These are phyloP conservation scores for Rhizopogon vinicolor DNA, from an alignment of 768 basidiomycete species.

Conservation along the genomic window DNA sequence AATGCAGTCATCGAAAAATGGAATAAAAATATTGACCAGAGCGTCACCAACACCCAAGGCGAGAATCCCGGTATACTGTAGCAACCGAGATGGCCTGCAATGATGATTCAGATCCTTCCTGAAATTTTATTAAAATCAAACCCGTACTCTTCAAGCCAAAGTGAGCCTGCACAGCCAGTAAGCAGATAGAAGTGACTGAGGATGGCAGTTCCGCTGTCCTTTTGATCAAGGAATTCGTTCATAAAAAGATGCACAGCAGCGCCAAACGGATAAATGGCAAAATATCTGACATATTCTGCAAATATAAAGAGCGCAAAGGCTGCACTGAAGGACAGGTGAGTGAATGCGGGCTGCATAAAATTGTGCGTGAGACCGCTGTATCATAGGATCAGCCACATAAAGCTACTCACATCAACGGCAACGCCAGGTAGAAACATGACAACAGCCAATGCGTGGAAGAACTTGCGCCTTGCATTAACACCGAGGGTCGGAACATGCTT, in stretches of 20 bases:
- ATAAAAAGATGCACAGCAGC: slow-evolving; percentile 92
- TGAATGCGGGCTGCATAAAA: slow-evolving; percentile 83
- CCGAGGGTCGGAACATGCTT: slow-evolving; percentile 87
- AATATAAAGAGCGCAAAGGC: slow-evolving; percentile 96
- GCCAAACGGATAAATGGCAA: slow-evolving; percentile 95
- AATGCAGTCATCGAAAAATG: not conserved
- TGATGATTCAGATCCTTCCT: slow-evolving; percentile 5
- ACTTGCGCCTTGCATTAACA: slow-evolving; percentile 91
- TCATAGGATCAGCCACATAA: not conserved
- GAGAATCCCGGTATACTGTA: slow-evolving; percentile 81
- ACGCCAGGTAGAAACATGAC: slow-evolving; percentile 96
- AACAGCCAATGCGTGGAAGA: slow-evolving; percentile 94
- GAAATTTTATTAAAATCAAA: not conserved
- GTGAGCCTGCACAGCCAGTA: slow-evolving; percentile 88
- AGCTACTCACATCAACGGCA: slow-evolving; percentile 74
- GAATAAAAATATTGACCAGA: slow-evolving; percentile 47
- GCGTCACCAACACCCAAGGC: slow-evolving; percentile 93
- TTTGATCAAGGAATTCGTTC: slow-evolving; percentile 94
- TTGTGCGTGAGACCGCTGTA: slow-evolving; percentile 6
- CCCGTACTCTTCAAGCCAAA: slow-evolving; percentile 84
- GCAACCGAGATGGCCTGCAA: slow-evolving; percentile 42
- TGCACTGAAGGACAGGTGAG: slow-evolving; percentile 89
- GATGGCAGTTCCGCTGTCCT: slow-evolving; percentile 94
- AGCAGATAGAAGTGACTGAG: slow-evolving; percentile 96
- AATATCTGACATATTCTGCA: slow-evolving; percentile 96